These are phyloP conservation scores for Dujonia santamariae DNA, from an alignment of 1,139 yeast genomes.

Conservation along the genomic window DNA sequence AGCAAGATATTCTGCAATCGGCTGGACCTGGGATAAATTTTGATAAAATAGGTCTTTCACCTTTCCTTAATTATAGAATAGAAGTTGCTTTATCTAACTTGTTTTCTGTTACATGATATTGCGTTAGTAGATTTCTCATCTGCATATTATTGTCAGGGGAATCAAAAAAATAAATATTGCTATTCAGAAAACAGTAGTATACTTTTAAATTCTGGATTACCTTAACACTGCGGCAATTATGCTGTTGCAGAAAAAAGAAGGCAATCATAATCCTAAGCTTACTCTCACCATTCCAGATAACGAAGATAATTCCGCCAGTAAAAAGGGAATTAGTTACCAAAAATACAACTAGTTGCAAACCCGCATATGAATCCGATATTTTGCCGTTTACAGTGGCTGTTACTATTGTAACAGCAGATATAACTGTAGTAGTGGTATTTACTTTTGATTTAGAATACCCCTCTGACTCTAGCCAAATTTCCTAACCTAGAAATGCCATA, in stretches of 20 bases:
- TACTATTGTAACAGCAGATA: constrained; percentile 20
- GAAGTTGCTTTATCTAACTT: too few relatives aligned
- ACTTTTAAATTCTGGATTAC: too few relatives aligned
- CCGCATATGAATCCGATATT: constrained; percentile 16
- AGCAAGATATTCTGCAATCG: constrained; percentile 22
- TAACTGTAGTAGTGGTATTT: constrained; percentile 20
- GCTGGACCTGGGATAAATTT: constrained; percentile 24
- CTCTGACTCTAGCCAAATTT: constrained; percentile 18
- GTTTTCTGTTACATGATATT: too few relatives aligned
- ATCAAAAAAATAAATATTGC: too few relatives aligned
- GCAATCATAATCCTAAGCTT: constrained; percentile 47
- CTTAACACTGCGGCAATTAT: too few relatives aligned
- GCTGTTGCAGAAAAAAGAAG: too few relatives aligned
- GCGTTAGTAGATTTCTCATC: too few relatives aligned
- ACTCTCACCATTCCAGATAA: constrained; percentile 42
- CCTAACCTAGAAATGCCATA: constrained; percentile 22
- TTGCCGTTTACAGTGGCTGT: constrained; percentile 18
- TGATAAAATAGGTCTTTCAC: too few relatives aligned
- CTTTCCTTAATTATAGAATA: too few relatives aligned
- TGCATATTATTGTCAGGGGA: too few relatives aligned
- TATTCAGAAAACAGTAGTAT: too few relatives aligned
- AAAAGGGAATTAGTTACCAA: constrained; percentile 23
- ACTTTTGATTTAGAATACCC: constrained; percentile 15
- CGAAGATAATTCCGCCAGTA: constrained; percentile 40
- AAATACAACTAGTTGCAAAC: constrained; percentile 10